Conservation (phyloP, 805 yeast genomes). For the Candida rishiriensis region DNA sequence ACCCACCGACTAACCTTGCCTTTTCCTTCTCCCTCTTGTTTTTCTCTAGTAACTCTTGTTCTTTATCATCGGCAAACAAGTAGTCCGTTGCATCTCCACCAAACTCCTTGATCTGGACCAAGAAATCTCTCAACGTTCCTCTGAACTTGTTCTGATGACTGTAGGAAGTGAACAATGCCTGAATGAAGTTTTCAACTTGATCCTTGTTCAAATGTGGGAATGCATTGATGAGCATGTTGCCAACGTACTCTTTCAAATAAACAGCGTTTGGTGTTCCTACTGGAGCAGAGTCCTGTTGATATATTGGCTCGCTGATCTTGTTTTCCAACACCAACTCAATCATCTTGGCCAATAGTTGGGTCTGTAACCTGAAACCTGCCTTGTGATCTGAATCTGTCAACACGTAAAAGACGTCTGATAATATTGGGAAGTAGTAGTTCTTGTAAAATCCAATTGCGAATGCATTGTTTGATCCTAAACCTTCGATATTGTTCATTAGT, state of each 20-base stretch:
- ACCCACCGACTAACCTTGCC: constrained; percentile 87
- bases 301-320: constrained; percentile 72
- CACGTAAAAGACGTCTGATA: constrained; percentile 89
- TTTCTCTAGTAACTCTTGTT: constrained; percentile 67
- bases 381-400: constrained; percentile 97
- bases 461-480: constrained; percentile 54
- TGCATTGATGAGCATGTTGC: constrained; percentile 77
- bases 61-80: constrained; percentile 89
- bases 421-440: constrained; percentile 81
- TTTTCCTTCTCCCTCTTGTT: constrained; percentile 67
- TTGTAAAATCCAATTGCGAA: constrained; percentile 84
- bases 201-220: constrained; percentile 85
- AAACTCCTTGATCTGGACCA: constrained; percentile 90
- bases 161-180: constrained; percentile 69
- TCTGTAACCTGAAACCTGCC: constrained; percentile 88
- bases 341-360: constrained; percentile 77
- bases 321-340: constrained; percentile 77
- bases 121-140: constrained; percentile 87
- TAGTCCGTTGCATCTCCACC: constrained; percentile 97
- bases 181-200: constrained; percentile 77
- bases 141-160: constrained; percentile 72
- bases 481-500: constrained; percentile 78
- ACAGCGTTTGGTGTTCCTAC: constrained; percentile 78
- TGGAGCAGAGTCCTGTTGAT: constrained; percentile 75
- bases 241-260: constrained; percentile 75